Conservation (phyloP, 2,329 filamentous ascomycete species). For the Torrubiellomyces zombiae region DNA sequence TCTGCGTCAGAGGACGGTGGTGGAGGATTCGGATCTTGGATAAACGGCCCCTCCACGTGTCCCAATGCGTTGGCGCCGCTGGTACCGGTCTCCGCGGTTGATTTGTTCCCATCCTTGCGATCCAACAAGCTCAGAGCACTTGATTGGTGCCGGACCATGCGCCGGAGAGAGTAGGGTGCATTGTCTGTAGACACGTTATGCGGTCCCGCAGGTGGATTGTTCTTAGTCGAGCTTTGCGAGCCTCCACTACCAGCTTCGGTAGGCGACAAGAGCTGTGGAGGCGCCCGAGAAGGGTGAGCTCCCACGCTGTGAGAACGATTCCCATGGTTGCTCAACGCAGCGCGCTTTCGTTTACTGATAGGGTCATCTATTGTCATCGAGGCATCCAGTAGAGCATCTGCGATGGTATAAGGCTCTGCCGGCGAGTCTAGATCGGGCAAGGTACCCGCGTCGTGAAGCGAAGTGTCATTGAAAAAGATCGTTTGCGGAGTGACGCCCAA, state of each 20-base stretch:
- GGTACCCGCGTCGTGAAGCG: slow-evolving; percentile 26
- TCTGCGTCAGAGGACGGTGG: slow-evolving; percentile 9
- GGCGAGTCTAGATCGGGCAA: slow-evolving; percentile 15
- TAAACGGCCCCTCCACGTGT: slow-evolving; percentile 40
- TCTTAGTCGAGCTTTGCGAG: slow-evolving; percentile 19
- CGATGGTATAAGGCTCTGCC: slow-evolving; percentile 53
- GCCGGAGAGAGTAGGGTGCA: slow-evolving; percentile 24
- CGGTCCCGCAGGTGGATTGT: slow-evolving; percentile 21
- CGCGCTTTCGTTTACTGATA: slow-evolving; percentile 33
- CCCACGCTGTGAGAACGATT: slow-evolving; percentile 23
- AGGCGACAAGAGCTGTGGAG: slow-evolving; percentile 15
- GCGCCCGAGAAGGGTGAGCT: slow-evolving; percentile 9
- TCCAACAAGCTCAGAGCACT: slow-evolving; percentile 44
- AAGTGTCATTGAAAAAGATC: slow-evolving; percentile 75
- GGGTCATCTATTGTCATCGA: slow-evolving; percentile 72
- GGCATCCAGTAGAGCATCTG: slow-evolving; percentile 80
- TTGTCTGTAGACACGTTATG: slow-evolving; percentile 21
- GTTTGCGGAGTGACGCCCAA: slow-evolving; percentile 71
- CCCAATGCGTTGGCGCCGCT: slow-evolving; percentile 44
- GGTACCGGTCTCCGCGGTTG: slow-evolving; percentile 39
- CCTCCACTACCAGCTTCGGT: slow-evolving; percentile 7
- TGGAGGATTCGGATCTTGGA: slow-evolving; percentile 12
- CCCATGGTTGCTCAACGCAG: slow-evolving; percentile 33
- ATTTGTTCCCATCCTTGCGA: slow-evolving; percentile 41
- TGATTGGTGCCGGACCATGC: slow-evolving; percentile 35